A percentile compares a stretch with the other conserved stretches of the same genome.
phyloP scores from a whole-genome alignment of 345 rosid genomes.

The Linum usitatissimum region DNA sequence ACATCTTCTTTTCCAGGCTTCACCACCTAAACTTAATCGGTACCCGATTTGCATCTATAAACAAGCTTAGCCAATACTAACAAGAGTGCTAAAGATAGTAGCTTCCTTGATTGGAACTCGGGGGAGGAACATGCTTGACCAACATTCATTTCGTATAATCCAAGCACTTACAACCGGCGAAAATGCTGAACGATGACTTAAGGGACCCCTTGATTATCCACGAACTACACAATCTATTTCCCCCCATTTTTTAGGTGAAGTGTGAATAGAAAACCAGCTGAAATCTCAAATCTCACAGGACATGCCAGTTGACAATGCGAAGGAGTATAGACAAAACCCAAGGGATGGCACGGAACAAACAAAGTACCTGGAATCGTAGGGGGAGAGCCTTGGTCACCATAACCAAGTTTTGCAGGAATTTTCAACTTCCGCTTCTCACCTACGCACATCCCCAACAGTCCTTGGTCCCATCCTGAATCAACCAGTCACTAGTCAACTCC shows the following conservation, averaged over 20 bases:
- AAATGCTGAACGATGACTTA: not conserved
- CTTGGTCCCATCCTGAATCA: slow-evolving; percentile 94
- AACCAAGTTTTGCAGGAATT: slow-evolving; percentile 91
- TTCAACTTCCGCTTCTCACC: slow-evolving; percentile 93
- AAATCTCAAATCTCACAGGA: too few species aligned
- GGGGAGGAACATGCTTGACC: too few species aligned
- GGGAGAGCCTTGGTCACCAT: slow-evolving; percentile 83
- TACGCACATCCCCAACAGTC: slow-evolving; percentile 69
- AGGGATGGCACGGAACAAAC: not conserved
- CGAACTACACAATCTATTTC: not conserved
- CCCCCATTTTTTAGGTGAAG: not conserved
- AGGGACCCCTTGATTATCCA: not conserved
- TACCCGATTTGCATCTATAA: not conserved
- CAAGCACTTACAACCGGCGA: not conserved
- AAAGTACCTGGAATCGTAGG: slow-evolving; percentile 78
- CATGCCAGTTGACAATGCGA: not conserved
- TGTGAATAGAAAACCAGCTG: not conserved
- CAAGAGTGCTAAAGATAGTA: not conserved
- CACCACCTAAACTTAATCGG: not conserved
- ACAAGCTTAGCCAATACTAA: not conserved
- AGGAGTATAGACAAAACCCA: not conserved
- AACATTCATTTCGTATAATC: not conserved
- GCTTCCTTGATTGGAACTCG: too few species aligned
- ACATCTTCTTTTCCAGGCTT: not conserved
- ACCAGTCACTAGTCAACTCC: slow-evolving; percentile 3